These are phyloP conservation scores for Boletales sp. DNA, from an alignment of 768 basidiomycete genomes.

Conservation along the genomic window DNA sequence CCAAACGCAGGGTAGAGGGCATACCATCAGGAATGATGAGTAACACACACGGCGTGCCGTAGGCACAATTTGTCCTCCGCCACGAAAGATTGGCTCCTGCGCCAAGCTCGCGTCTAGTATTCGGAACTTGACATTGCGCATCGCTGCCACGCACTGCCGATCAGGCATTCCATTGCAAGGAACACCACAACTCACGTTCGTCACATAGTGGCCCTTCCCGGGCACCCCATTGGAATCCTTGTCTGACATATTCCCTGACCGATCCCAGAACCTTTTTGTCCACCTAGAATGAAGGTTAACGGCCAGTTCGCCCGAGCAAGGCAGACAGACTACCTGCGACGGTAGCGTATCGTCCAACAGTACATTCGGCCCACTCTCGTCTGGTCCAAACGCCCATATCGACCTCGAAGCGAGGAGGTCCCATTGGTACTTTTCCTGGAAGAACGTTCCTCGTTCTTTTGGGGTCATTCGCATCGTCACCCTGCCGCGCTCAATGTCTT, in stretches of 20 bases:
- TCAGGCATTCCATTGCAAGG: neutral
- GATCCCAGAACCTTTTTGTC: conserved; percentile 90
- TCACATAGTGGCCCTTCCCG: conserved; percentile 97
- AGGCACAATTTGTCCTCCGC: conserved; percentile 97
- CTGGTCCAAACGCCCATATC: conserved; percentile 99
- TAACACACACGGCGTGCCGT: conserved; percentile 99
- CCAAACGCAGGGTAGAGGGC: conserved; percentile 4
- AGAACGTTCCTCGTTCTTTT: conserved; percentile 93
- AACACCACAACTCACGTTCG: conserved; percentile 71
- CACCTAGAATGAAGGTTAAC: conserved; percentile 44
- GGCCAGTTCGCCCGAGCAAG: neutral
- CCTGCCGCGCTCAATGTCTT: conserved; percentile 91
- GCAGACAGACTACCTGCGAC: conserved; percentile 58
- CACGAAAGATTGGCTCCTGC: conserved; percentile 95
- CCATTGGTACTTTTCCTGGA: conserved; percentile 98
- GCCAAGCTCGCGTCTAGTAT: conserved; percentile 90
- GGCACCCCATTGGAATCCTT: conserved; percentile 99
- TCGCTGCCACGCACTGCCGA: conserved; percentile 51
- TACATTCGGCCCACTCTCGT: conserved; percentile 91
- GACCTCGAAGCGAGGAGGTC: conserved; percentile 95
- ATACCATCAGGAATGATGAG: conserved; percentile 97
- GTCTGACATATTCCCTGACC: conserved; percentile 94
- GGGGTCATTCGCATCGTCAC: conserved; percentile 94
- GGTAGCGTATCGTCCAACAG: conserved; percentile 95
- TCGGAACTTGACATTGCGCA: conserved; percentile 98